Percentiles rank a stretch among this genome's conserved stretches.
Conservation (phyloP, 306 rosid species). For the Senna siamea region DNA sequence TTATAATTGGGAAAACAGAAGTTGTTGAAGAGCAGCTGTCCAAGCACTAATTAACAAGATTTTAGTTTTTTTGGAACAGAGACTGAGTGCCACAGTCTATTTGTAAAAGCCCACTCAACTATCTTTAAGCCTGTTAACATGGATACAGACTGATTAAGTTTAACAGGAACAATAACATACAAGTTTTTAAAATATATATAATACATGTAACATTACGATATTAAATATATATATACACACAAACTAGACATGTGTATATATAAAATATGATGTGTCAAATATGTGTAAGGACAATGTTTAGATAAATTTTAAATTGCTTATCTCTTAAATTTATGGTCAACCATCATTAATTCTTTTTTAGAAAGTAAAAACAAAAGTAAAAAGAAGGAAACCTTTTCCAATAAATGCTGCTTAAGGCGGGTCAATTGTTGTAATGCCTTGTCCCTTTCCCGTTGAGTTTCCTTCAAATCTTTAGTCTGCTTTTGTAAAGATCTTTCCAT, state of each 20-base stretch:
- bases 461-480: conserved; percentile 70
- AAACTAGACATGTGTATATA: too few species aligned
- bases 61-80: not conserved
- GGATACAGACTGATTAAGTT: not conserved
- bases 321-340: not conserved
- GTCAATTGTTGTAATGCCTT: conserved; percentile 75
- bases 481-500: conserved; percentile 72
- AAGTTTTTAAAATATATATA: not conserved
- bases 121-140: not conserved
- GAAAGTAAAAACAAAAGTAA: conserved; percentile 14
- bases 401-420: conserved; percentile 95
- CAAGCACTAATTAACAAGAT: not conserved
- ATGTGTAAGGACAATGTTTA: not conserved
- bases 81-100: not conserved
- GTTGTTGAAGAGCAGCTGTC: not conserved
- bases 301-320: not conserved
- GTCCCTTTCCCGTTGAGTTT: conserved; percentile 72
- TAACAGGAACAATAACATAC: not conserved
- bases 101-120: not conserved
- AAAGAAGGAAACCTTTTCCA: conserved; percentile 75
- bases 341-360: not conserved
- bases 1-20: not conserved
- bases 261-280: not conserved
- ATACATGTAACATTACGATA: not conserved
- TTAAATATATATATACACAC: not conserved